Base-by-base conservation (phyloP, 441 rosid species). In the Syzygium syzygioides region DNA sequence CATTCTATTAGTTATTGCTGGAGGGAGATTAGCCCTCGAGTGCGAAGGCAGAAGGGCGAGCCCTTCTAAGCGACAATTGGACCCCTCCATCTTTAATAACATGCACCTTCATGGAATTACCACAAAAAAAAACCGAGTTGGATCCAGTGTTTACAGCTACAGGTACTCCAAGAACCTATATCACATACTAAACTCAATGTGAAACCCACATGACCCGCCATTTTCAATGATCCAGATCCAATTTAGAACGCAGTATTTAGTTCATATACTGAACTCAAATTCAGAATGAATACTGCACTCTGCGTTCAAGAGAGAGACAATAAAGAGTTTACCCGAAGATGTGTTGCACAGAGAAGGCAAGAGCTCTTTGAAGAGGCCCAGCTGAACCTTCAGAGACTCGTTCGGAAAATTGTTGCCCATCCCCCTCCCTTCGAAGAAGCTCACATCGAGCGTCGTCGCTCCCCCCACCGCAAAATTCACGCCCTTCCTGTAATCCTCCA, bases 401-500 rank as follows among this genome's bases (percentile, higher is more conserved):
- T 92, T 92, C 25, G 93, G 89, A 41, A 26, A 45, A 23, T 85
- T n/a, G 83, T 55, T n/a, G 34, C 50, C 19, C 34, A 94, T 85
- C 76, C 92, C 93, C 83, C 88, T 92, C 25, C 71, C 91, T 50
- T 85, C 85, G 23, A 92, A 88, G 88, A 91, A 93, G 1, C 85
- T 62, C 56, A 32, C n/a, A 26, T 94, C 93, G 87, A 94, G 88
- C 2, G 93, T 95, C 1, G 93, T 93, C 32, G 95, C 94, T 9
- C 94, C 95, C 9, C 86, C 93, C 62, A 94, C 94, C 1, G 95
- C 96, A 14, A 94, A 93, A 88, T 94, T 94, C 60, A 88, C 92
- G 54, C 95, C 96, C 64, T 88, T 9, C 8, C 68, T n/a, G n/a
- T 89, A 87, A 71, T 91, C 86, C 6, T 55, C 8, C 13, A 8